Conservation (phyloP, 1,284 basidiomycete species). For the Gymnopus androsaceus region DNA sequence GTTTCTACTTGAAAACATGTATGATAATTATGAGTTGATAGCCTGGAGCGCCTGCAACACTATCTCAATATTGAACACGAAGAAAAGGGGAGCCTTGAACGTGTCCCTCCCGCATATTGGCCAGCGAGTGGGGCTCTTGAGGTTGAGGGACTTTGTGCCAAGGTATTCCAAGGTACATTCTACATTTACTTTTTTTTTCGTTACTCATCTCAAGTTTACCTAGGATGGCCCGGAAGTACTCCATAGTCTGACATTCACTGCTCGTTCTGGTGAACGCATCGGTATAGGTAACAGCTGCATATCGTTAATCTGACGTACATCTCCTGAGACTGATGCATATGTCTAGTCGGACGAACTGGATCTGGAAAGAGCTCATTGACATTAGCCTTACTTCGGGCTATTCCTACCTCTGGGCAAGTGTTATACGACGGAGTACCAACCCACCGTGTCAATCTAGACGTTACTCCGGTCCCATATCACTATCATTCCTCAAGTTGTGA, state of each 20-base stretch:
- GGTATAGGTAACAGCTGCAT: constrained; percentile 35
- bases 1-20: too few species aligned
- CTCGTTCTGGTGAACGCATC: constrained; percentile 45
- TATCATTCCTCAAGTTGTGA: constrained; percentile 57
- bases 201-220: background rate
- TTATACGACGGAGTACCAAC: constrained; percentile 52
- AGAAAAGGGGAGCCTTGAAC: constrained; percentile 36
- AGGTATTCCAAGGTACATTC: constrained; percentile 35
- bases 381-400: constrained; percentile 54
- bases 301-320: background rate
- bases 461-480: constrained; percentile 62
- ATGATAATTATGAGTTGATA: too few species aligned
- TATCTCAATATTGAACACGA: constrained; percentile 64
- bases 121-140: constrained; percentile 56
- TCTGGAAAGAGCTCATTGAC: constrained; percentile 44
- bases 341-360: constrained; percentile 10
- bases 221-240: constrained; percentile 40
- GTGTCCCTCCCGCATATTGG: constrained; percentile 63
- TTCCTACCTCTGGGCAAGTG: constrained; percentile 58
- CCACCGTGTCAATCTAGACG: constrained; percentile 61
- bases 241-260: constrained; percentile 41
- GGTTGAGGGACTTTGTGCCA: constrained; percentile 49
- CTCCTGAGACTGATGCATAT: background rate
- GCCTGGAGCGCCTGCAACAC: constrained; percentile 60
- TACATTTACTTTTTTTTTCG: background rate